A percentile compares a stretch with the other conserved stretches of the same genome.
phyloP scores from a whole-genome alignment of 2,329 filamentous ascomycete genomes.

The Fusarium drepaniforme region DNA sequence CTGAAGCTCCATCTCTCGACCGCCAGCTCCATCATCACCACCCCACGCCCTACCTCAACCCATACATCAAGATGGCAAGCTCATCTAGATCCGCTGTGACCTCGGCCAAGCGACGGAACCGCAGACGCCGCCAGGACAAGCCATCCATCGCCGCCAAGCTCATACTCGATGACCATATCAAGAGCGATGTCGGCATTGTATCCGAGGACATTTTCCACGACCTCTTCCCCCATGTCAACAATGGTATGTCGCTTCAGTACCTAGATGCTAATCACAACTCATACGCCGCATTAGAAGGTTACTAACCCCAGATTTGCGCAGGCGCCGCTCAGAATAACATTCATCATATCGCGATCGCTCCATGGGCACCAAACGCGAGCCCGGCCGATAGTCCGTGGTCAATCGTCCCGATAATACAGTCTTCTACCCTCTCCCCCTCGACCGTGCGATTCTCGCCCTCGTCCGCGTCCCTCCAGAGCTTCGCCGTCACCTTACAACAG shows the following conservation, averaged over 20 bases:
- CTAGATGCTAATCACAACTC: not conserved
- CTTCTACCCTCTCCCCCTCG: constrained; percentile 76
- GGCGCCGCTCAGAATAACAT: constrained; percentile 51
- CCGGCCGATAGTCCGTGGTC: constrained; percentile 82
- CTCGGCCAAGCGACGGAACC: constrained; percentile 56
- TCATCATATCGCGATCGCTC: constrained; percentile 78
- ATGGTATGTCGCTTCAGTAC: constrained; percentile 57
- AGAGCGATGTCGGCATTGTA: constrained; percentile 86
- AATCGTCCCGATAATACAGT: constrained; percentile 79
- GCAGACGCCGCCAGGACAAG: constrained; percentile 75
- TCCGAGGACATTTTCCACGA: constrained; percentile 89
- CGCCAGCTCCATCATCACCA: constrained; percentile 3
- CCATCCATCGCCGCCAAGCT: constrained; percentile 83
- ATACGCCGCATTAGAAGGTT: not conserved
- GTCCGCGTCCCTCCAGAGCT: constrained; percentile 81
- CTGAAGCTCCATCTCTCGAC: constrained; percentile 30
- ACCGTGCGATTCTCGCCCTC: constrained; percentile 83
- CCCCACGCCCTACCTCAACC: constrained; percentile 3
- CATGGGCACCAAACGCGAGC: constrained; percentile 73
- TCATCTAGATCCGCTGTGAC: constrained; percentile 41
- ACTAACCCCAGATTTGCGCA: constrained; percentile 14
- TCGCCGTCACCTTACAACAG: constrained; percentile 79
- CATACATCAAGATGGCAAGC: constrained; percentile 44
- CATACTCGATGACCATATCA: constrained; percentile 86
- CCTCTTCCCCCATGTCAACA: constrained; percentile 75